Percentiles rank a stretch among this genome's conserved stretches.
phyloP scores from a whole-genome alignment of 192 early-diverging fungal genomes.

The Backusella tarrabulga region DNA sequence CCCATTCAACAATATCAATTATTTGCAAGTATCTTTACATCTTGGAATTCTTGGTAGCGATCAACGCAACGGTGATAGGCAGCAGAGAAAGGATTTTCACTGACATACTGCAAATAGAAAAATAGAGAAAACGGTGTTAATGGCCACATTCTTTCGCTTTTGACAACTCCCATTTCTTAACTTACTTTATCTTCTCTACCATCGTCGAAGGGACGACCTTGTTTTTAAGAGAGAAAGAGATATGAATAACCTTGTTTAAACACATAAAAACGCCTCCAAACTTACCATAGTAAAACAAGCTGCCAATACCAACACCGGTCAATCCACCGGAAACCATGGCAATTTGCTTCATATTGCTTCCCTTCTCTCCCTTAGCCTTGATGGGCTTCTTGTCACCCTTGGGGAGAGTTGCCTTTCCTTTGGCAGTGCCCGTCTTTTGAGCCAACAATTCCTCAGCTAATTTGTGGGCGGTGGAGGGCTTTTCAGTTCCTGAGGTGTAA shows the following conservation, averaged over 20 bases:
- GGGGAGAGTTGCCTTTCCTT: conserved; percentile 43
- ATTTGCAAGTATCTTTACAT: conserved; percentile 22
- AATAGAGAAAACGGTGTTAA: neutral
- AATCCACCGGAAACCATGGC: conserved; percentile 37
- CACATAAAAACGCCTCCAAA: neutral
- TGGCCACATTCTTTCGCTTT: neutral
- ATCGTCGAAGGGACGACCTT: conserved; percentile 38
- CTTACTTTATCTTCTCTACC: conserved; percentile 36
- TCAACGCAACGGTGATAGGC: conserved; percentile 33
- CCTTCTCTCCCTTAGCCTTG: conserved; percentile 41
- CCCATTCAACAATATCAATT: conserved; percentile 15
- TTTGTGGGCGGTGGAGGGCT: conserved; percentile 23
- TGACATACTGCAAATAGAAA: conserved; percentile 23
- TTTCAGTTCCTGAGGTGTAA: conserved; percentile 5
- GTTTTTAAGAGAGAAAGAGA: neutral
- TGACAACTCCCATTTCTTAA: neutral
- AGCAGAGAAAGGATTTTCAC: conserved; percentile 25
- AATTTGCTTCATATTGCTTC: conserved; percentile 35
- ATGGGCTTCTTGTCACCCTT: conserved; percentile 55
- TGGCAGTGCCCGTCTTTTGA: conserved; percentile 35
- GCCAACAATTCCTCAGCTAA: conserved; percentile 48
- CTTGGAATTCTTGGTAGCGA: conserved; percentile 28
- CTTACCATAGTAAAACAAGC: conserved; percentile 47
- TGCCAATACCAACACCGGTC: conserved; percentile 31
- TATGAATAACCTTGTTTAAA: neutral